Evolutionary conservation across 225 moss, liverwort and hornwort species (phyloP).

Genomic region (Straminergon stramineum): DNA sequence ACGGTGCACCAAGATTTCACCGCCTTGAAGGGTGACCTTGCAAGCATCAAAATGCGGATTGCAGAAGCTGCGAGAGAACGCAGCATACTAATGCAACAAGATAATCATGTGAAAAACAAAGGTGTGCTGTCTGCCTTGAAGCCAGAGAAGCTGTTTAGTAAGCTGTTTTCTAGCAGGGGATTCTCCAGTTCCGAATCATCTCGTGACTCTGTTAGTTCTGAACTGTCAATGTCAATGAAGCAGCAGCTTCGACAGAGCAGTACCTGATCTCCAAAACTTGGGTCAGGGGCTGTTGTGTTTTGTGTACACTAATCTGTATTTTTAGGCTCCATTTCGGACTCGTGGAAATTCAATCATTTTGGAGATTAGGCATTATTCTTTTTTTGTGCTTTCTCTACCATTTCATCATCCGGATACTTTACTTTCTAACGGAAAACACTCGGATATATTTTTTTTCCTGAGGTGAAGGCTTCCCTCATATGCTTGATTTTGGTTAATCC

Average conservation of each 20-base stretch:
- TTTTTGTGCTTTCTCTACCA: not conserved
- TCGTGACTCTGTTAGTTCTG: conserved; percentile 17
- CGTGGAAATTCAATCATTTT: conserved; percentile 3
- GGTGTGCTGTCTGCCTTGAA: conserved; percentile 25
- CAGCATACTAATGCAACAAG: conserved; percentile 1
- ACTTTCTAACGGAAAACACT: not conserved
- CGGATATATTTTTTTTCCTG: not conserved
- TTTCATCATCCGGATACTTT: not conserved
- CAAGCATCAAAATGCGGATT: conserved; percentile 59
- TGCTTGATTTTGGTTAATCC: not conserved
- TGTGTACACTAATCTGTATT: conserved; percentile 25
- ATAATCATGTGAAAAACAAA: conserved; percentile 24
- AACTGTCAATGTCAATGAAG: not conserved
- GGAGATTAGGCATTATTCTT: not conserved
- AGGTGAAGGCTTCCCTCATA: not conserved
- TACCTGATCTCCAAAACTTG: not conserved
- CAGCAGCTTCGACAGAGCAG: conserved; percentile 18
- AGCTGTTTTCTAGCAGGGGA: conserved; percentile 20
- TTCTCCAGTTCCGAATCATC: conserved; percentile 30
- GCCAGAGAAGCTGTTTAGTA: conserved; percentile 30
- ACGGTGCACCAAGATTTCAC: conserved; percentile 63
- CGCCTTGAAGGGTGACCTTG: conserved; percentile 63
- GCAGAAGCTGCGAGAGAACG: conserved; percentile 55
- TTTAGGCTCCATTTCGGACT: conserved; percentile 9
- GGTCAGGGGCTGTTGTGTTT: not conserved